These are phyloP conservation scores for Cytospora schulzeri DNA, from an alignment of 2,329 filamentous ascomycete species.

Conservation along the genomic window DNA sequence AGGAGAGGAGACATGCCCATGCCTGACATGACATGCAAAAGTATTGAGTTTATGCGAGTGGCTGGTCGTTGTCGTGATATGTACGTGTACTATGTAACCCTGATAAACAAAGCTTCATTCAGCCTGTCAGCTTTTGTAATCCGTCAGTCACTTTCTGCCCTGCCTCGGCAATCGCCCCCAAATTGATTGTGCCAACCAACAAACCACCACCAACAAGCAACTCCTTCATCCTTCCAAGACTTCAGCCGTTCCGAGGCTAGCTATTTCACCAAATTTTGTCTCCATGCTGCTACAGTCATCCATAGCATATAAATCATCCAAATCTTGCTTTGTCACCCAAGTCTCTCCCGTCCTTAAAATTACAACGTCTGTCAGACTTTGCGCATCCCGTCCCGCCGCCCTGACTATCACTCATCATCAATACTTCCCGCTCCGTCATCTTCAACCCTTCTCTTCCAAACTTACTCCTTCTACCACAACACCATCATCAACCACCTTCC, in stretches of 20 bases:
- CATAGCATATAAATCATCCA: no score
- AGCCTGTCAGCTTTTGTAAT: no score
- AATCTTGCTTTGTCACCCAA: constrained; percentile 14
- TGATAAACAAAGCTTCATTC: no score
- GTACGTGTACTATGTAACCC: no score
- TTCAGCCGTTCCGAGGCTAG: not conserved
- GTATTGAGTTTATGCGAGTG: no score
- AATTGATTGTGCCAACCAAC: no score
- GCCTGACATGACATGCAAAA: no score
- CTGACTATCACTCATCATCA: constrained; percentile 1
- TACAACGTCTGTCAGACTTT: constrained; percentile 16
- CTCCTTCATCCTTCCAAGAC: not conserved
- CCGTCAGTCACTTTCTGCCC: no score
- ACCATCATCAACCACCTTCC: constrained; percentile 16
- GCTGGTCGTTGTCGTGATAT: no score
- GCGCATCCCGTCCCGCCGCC: constrained; percentile 12
- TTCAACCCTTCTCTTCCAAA: constrained; percentile 6
- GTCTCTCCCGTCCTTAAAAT: not conserved
- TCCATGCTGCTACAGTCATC: not conserved
- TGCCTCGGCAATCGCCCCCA: no score
- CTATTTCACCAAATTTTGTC: not conserved
- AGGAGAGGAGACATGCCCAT: no score
- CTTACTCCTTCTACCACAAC: no score
- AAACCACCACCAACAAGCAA: not conserved
- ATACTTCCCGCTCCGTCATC: constrained; percentile 2